Percentiles rank a stretch among this genome's conserved stretches.
Conservation (phyloP, 768 basidiomycete species). For the Tylopilus sp. region DNA sequence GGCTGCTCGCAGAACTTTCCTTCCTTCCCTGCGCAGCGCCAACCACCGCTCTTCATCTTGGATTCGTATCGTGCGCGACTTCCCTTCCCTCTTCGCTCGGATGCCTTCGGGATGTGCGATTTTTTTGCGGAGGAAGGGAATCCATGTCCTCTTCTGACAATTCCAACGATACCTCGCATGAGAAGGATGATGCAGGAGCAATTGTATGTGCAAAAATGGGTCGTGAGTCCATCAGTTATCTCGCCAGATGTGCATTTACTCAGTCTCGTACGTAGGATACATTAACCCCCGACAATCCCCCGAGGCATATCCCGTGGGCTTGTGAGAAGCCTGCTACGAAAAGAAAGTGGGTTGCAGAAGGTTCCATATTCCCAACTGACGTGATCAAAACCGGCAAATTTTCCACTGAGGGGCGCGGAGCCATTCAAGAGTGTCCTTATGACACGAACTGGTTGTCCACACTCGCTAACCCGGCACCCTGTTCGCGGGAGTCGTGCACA, state of each 20-base stretch:
- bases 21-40: constrained; percentile 29
- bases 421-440: background rate
- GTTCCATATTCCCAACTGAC: constrained; percentile 27
- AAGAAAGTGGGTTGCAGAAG: constrained; percentile 30
- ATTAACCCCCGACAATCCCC: constrained; percentile 19
- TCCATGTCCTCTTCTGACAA: constrained; percentile 18
- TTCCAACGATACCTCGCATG: constrained; percentile 37
- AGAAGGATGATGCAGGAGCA: constrained; percentile 34
- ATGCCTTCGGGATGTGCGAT: constrained; percentile 19
- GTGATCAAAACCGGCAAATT: constrained; percentile 5
- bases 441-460: background rate
- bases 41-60: constrained; percentile 29
- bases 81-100: constrained; percentile 19
- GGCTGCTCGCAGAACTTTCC: constrained; percentile 22
- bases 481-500: constrained; percentile 1
- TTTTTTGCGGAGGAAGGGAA: constrained; percentile 18
- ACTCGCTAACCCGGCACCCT: background rate
- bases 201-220: constrained; percentile 34
- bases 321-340: constrained; percentile 18
- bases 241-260: constrained; percentile 6
- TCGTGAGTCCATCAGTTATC: constrained; percentile 24
- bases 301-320: constrained; percentile 30
- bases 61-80: constrained; percentile 21
- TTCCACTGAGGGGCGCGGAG: constrained; percentile 1
- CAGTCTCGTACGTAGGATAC: constrained; percentile 15